A percentile compares a stretch with the other conserved stretches of the same genome.
phyloP scores from a whole-genome alignment of 331 rosid genomes.

The Phaseolus coccineus region DNA sequence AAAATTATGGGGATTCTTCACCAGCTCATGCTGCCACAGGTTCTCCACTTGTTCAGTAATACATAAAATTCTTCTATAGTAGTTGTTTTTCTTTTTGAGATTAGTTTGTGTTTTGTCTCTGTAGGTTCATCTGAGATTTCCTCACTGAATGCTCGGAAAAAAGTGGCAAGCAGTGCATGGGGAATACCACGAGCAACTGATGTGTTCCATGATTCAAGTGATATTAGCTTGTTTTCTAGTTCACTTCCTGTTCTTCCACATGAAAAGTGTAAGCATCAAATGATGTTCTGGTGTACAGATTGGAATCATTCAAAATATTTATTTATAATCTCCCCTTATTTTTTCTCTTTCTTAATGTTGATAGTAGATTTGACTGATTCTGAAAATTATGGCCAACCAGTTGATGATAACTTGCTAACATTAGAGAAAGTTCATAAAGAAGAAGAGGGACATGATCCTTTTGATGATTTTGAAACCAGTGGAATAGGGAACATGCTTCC shows the following conservation, averaged over 20 bases:
- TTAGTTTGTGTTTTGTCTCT: conserved; percentile 39
- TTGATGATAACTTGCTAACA: conserved; percentile 60
- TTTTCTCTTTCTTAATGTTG: conserved; percentile 12
- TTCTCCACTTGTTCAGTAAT: conserved; percentile 38
- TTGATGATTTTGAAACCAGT: conserved; percentile 57
- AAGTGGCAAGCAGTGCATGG: conserved; percentile 65
- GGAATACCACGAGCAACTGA: conserved; percentile 57
- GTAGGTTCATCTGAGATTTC: conserved; percentile 61
- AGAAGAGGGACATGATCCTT: conserved; percentile 59
- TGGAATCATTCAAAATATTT: conserved; percentile 26
- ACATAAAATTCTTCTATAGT: background rate
- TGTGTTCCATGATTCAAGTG: conserved; percentile 65
- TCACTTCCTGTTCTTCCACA: conserved; percentile 84
- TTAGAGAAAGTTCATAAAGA: conserved; percentile 52
- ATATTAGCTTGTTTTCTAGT: conserved; percentile 82
- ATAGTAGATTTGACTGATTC: conserved; percentile 68
- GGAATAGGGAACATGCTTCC: conserved; percentile 77
- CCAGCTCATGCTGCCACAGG: conserved; percentile 56
- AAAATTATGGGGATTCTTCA: conserved; percentile 49
- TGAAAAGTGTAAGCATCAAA: conserved; percentile 68
- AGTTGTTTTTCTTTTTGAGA: conserved; percentile 8
- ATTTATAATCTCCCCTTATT: background rate
- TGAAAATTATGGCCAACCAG: conserved; percentile 55
- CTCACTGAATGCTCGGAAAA: conserved; percentile 49
- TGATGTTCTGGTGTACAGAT: background rate